phyloP scores from a whole-genome alignment of 371 early-diverging fungal genomes.

The Blastocladiella emersonii region DNA sequence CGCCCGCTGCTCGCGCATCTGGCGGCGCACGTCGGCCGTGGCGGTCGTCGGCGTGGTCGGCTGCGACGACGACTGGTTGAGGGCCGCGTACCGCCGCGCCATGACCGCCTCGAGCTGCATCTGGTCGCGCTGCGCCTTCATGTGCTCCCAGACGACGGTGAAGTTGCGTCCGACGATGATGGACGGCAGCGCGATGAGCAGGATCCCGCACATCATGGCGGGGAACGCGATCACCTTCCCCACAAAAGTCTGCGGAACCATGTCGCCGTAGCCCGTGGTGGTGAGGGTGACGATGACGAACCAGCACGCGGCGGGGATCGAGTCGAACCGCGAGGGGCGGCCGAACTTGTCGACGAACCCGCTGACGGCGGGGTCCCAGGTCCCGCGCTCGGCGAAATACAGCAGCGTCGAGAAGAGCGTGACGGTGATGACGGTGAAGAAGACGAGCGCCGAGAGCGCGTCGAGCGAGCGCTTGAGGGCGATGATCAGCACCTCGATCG shows the following conservation, averaged over 20 bases:
- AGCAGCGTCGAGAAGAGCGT: constrained; percentile 60
- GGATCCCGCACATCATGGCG: constrained; percentile 50
- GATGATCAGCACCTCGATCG: constrained; percentile 73
- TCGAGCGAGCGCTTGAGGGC: constrained; percentile 64
- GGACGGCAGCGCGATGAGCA: constrained; percentile 70
- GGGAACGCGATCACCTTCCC: constrained; percentile 73
- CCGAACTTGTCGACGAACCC: constrained; percentile 51
- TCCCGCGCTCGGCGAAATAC: constrained; percentile 74
- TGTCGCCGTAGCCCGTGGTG: constrained; percentile 33
- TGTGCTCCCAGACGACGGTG: constrained; percentile 70
- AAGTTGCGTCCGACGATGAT: constrained; percentile 79
- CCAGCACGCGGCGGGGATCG: constrained; percentile 73
- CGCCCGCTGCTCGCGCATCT: no score
- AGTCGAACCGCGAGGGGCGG: constrained; percentile 55
- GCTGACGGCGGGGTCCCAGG: constrained; percentile 53
- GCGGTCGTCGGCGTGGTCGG: no score
- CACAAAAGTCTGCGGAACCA: constrained; percentile 52
- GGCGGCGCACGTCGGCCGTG: no score
- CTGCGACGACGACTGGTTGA: not conserved
- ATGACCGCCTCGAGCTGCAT: not conserved
- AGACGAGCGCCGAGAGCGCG: constrained; percentile 59
- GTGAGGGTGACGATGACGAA: constrained; percentile 70
- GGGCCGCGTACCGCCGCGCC: not conserved
- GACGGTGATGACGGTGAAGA: constrained; percentile 57
- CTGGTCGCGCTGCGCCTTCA: constrained; percentile 20